Percentiles rank a stretch among this genome's conserved stretches.
Evolutionary conservation across 805 yeast genomes (phyloP).

Genomic region (Blastobotrys robertii): DNA sequence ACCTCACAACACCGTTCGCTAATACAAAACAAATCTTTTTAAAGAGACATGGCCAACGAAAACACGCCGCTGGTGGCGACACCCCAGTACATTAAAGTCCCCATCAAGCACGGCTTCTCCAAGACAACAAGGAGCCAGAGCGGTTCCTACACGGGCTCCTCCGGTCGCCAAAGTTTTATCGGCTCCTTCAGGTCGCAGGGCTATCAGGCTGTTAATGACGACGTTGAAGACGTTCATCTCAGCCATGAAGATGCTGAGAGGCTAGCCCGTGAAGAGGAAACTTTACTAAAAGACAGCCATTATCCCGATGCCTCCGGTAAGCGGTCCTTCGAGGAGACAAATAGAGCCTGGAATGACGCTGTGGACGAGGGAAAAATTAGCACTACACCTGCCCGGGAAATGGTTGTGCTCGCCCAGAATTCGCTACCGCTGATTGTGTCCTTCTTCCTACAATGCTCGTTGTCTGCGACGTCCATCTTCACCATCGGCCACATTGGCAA

Average conservation of each 20-base stretch:
- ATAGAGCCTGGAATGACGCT: conserved; percentile 25
- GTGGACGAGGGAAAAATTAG: conserved; percentile 21
- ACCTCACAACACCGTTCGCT: no score
- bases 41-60: no score
- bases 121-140: conserved; percentile 11
- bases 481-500: conserved; percentile 81
- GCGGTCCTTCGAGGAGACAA: conserved; percentile 7
- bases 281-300: conserved; percentile 17
- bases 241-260: conserved; percentile 17
- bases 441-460: conserved; percentile 59
- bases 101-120: conserved; percentile 12
- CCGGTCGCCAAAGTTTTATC: conserved; percentile 20
- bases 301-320: conserved; percentile 2
- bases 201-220: conserved; percentile 18
- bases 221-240: conserved; percentile 16
- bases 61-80: no score
- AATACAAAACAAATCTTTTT: no score
- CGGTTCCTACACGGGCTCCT: conserved; percentile 19
- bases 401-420: conserved; percentile 19
- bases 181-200: conserved; percentile 10
- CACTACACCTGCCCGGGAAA: conserved; percentile 22
- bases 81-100: conserved; percentile 9
- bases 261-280: conserved; percentile 23
- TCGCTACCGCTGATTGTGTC: conserved; percentile 55
- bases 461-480: conserved; percentile 68